Percentiles rank a stretch among this genome's conserved stretches.
Conservation (phyloP, 352 stramenopile genomes). For the Phytophthora kernoviae region DNA sequence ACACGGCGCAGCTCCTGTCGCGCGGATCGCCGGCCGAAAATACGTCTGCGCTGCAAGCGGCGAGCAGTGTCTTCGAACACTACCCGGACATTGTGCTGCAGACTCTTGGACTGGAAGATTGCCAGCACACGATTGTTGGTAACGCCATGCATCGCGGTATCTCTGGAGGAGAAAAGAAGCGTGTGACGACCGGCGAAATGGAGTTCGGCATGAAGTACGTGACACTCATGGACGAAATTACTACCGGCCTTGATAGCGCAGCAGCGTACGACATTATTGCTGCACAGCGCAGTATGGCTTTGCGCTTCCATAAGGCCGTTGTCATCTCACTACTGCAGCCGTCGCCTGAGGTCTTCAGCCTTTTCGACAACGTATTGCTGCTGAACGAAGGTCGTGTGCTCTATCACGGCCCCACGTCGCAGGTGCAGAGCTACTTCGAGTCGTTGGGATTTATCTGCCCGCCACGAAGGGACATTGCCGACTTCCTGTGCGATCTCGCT, state of each 20-base stretch:
- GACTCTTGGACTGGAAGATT: slow-evolving; percentile 54
- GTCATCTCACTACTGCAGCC: slow-evolving; percentile 90
- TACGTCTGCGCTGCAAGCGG: slow-evolving; percentile 36
- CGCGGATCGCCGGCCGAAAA: slow-evolving; percentile 53
- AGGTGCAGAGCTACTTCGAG: slow-evolving; percentile 78
- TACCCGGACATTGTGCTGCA: slow-evolving; percentile 64
- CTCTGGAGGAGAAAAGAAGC: slow-evolving; percentile 69
- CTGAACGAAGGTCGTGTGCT: slow-evolving; percentile 90
- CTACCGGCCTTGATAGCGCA: slow-evolving; percentile 64
- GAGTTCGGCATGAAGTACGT: slow-evolving; percentile 78
- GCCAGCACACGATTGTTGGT: slow-evolving; percentile 68
- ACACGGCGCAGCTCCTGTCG: slow-evolving; percentile 35
- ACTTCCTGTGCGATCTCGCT: slow-evolving; percentile 88
- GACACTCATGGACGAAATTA: slow-evolving; percentile 86
- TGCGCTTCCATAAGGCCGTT: slow-evolving; percentile 53
- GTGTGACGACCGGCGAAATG: slow-evolving; percentile 70
- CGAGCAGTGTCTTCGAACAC: slow-evolving; percentile 41
- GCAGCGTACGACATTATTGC: slow-evolving; percentile 67
- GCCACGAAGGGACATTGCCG: slow-evolving; percentile 79
- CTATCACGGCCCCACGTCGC: slow-evolving; percentile 78
- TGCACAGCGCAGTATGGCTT: slow-evolving; percentile 42
- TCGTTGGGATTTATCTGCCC: slow-evolving; percentile 65
- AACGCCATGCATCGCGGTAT: slow-evolving; percentile 60
- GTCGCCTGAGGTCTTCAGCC: slow-evolving; percentile 89
- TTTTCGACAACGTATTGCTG: slow-evolving; percentile 95